Conservation (phyloP, 768 basidiomycete species). For the Mycena capillaripes region DNA sequence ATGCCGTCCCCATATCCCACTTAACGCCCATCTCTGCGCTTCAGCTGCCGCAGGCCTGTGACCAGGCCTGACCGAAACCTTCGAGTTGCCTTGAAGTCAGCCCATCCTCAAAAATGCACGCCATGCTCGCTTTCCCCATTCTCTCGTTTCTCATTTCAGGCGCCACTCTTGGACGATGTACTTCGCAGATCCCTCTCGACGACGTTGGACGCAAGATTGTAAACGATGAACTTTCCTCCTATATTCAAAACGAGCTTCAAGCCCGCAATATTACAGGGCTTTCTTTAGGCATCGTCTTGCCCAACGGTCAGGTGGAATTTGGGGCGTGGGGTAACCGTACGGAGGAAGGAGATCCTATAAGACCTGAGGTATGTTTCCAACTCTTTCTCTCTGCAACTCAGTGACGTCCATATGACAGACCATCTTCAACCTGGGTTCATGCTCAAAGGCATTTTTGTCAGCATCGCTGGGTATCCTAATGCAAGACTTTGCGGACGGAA, state of each 20-base stretch:
- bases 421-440: constrained; percentile 51
- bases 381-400: not conserved
- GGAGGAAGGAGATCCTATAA: constrained; percentile 50
- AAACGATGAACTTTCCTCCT: constrained; percentile 17
- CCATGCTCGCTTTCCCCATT: too few relatives aligned
- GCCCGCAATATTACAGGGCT: constrained; percentile 45
- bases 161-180: constrained; percentile 3
- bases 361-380: constrained; percentile 46
- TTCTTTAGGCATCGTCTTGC: constrained; percentile 45
- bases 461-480: constrained; percentile 57
- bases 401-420: constrained; percentile 44
- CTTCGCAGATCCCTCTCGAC: constrained; percentile 14
- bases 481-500: constrained; percentile 53
- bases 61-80: too few relatives aligned
- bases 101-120: too few relatives aligned
- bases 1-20: too few relatives aligned
- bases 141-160: not conserved
- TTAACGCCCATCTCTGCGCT: too few relatives aligned
- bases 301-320: constrained; percentile 44
- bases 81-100: too few relatives aligned
- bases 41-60: too few relatives aligned
- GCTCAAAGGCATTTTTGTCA: constrained; percentile 56
- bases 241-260: not conserved
- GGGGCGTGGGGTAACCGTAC: constrained; percentile 52
- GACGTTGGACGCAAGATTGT: not conserved